A percentile compares a stretch with the other conserved stretches of the same genome.
phyloP scores from a whole-genome alignment of 1,139 yeast genomes.

The Saccharomyces hybrid region DNA sequence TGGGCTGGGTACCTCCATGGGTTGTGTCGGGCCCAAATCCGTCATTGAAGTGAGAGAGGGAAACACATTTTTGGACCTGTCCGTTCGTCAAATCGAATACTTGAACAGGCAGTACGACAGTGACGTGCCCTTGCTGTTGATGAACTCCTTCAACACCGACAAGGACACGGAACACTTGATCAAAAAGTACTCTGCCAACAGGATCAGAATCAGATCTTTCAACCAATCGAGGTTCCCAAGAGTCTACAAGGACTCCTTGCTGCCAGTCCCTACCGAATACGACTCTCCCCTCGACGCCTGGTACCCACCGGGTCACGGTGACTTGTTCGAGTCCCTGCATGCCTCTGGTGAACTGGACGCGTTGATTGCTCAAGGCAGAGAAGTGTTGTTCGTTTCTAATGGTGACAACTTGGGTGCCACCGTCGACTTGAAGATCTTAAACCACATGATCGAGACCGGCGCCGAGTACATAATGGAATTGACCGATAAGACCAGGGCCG shows the following conservation, averaged over 20 bases:
- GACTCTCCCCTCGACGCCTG: conserved; percentile 77
- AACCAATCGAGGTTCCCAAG: conserved; percentile 97
- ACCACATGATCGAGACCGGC: conserved; percentile 86
- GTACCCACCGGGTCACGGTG: conserved; percentile 99
- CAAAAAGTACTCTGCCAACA: conserved; percentile 93
- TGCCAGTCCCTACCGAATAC: conserved; percentile 80
- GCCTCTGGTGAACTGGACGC: conserved; percentile 90
- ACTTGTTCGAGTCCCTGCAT: conserved; percentile 82
- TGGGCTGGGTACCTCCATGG: conserved; percentile 98
- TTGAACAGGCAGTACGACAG: conserved; percentile 85
- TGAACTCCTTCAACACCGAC: conserved; percentile 98
- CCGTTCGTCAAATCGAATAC: conserved; percentile 95
- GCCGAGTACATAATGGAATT: conserved; percentile 97
- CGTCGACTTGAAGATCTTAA: conserved; percentile 82
- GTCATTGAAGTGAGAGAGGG: conserved; percentile 98
- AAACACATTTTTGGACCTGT: conserved; percentile 86
- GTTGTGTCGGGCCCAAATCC: conserved; percentile 97
- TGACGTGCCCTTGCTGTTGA: conserved; percentile 89
- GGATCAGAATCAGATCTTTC: conserved; percentile 90
- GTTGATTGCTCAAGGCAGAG: conserved; percentile 88
- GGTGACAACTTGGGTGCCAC: conserved; percentile 99
- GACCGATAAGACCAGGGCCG: conserved; percentile 97
- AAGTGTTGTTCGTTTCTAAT: conserved; percentile 87
- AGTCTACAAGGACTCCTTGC: conserved; percentile 83
- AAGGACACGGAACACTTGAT: conserved; percentile 91